Percentiles rank a stretch among this genome's conserved stretches.
Conservation (phyloP, 352 stramenopile species). For the Globisporangium parvum region DNA sequence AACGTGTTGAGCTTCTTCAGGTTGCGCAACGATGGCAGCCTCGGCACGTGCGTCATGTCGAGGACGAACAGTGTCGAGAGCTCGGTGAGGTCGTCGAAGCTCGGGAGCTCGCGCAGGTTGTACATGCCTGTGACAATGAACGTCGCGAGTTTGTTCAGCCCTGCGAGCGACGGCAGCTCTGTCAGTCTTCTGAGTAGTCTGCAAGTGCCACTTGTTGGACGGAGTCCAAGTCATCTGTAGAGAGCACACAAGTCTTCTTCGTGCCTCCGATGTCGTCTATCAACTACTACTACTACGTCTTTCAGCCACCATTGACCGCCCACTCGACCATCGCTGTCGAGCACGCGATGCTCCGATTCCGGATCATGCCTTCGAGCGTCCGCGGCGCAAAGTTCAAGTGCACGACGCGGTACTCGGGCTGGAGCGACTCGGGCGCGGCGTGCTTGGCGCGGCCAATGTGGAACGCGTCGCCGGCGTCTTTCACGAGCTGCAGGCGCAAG, state of each 20-base stretch:
- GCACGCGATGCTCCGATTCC: constrained; percentile 63
- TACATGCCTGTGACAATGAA: neutral
- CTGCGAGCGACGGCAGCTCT: constrained; percentile 1
- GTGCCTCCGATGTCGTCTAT: neutral
- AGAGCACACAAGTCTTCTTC: no score
- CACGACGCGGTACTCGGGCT: constrained; percentile 72
- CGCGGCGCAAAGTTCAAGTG: constrained; percentile 66
- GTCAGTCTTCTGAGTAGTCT: no score
- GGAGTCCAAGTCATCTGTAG: no score
- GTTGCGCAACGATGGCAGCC: no score
- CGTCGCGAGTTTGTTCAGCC: neutral
- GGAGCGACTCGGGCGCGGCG: constrained; percentile 32
- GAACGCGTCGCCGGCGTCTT: constrained; percentile 71
- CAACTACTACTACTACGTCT: neutral
- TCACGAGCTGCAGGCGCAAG: constrained; percentile 61
- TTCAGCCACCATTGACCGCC: constrained; percentile 47
- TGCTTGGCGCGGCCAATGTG: constrained; percentile 49
- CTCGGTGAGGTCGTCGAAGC: neutral
- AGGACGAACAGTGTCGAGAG: no score
- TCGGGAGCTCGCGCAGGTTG: neutral
- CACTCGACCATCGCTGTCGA: constrained; percentile 72
- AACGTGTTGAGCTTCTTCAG: constrained; percentile 1
- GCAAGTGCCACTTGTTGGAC: no score
- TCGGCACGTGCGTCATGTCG: no score
- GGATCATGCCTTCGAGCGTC: constrained; percentile 69